Percentiles rank a stretch among this genome's conserved stretches.
Conservation (phyloP, 108 stramenopile species). For the Nitzschia sp. region DNA sequence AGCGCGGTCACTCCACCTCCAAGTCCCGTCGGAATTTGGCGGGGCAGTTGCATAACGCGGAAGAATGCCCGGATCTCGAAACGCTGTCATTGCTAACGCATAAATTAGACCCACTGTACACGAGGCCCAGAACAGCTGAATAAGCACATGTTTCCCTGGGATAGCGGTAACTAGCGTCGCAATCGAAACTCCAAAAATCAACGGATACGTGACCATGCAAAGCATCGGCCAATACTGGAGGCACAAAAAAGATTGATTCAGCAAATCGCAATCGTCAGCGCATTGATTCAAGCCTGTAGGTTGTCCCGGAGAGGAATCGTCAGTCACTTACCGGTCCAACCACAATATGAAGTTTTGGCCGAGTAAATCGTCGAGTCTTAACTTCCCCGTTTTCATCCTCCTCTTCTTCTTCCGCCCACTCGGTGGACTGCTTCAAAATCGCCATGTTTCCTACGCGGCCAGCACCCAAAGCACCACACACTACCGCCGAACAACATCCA, state of each 20-base stretch:
- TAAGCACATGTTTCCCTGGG: conserved; percentile 34
- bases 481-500: conserved; percentile 59
- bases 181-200: conserved; percentile 63
- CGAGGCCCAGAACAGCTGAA: conserved; percentile 50
- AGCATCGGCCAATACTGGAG: conserved; percentile 89
- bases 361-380: conserved; percentile 33
- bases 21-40: conserved; percentile 31
- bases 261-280: too few species aligned
- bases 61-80: conserved; percentile 69
- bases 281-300: not conserved
- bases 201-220: conserved; percentile 80
- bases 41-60: conserved; percentile 35
- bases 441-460: conserved; percentile 89
- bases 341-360: conserved; percentile 54
- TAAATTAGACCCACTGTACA: conserved; percentile 44
- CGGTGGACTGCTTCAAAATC: conserved; percentile 67
- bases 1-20: conserved; percentile 86
- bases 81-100: conserved; percentile 52
- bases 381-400: conserved; percentile 55
- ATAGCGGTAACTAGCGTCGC: conserved; percentile 30
- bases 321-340: conserved; percentile 74
- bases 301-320: too few species aligned
- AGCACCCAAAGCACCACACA: conserved; percentile 70
- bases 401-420: conserved; percentile 69
- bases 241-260: not conserved